A percentile compares a stretch with the other conserved stretches of the same genome.
These are phyloP conservation scores for Malassezia nana DNA, from an alignment of 1,284 basidiomycete genomes.

Conservation along the genomic window DNA sequence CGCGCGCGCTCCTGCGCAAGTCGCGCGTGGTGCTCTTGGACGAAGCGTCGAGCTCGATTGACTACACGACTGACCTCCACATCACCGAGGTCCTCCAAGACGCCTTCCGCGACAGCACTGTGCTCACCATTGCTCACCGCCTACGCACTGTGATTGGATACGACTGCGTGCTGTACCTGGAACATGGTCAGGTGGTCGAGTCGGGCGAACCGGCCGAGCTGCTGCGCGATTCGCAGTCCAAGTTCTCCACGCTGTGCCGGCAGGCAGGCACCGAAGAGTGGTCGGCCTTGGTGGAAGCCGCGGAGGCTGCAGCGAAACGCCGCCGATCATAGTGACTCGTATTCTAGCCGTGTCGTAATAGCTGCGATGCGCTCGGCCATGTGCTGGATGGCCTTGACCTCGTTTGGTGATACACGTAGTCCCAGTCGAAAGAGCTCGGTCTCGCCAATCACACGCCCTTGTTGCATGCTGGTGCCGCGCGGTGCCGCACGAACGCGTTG, in stretches of 20 bases:
- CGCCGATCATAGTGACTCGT: neutral
- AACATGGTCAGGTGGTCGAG: constrained; percentile 52
- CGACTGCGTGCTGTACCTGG: constrained; percentile 52
- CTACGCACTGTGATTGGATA: constrained; percentile 49
- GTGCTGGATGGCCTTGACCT: constrained; percentile 33
- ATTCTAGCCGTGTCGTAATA: constrained; percentile 6
- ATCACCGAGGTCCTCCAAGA: constrained; percentile 71
- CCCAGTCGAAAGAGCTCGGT: constrained; percentile 43
- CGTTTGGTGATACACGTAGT: constrained; percentile 33
- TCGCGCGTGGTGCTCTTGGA: constrained; percentile 44
- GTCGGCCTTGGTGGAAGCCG: neutral
- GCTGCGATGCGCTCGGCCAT: constrained; percentile 35
- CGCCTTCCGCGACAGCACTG: constrained; percentile 62
- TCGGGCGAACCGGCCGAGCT: constrained; percentile 52
- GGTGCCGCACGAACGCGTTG: constrained; percentile 7
- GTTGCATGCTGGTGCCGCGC: constrained; percentile 12
- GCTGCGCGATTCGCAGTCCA: constrained; percentile 27
- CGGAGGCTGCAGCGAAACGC: neutral
- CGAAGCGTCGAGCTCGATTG: constrained; percentile 44
- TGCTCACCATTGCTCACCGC: constrained; percentile 70
- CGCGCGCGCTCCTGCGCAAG: constrained; percentile 34
- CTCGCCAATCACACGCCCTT: constrained; percentile 30
- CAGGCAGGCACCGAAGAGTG: constrained; percentile 21
- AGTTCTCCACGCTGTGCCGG: constrained; percentile 32
- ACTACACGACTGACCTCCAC: constrained; percentile 30